Evolutionary conservation across 306 rosid genomes (phyloP), one percentile per base, ranked within the genome.

Genomic region (Sindora glabra): DNA sequence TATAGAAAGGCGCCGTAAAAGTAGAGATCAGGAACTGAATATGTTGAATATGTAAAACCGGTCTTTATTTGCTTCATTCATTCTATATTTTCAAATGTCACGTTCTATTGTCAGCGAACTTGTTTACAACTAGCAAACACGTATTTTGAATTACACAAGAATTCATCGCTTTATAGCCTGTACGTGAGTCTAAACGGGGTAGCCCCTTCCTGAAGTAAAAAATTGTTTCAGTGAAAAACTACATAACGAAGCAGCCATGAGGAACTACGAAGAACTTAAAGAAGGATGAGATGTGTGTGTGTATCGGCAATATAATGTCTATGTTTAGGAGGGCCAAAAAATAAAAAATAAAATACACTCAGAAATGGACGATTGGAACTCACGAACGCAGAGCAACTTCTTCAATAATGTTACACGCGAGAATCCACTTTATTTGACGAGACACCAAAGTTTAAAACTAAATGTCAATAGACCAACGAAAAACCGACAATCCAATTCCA

Each of bases 381-480:
- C 6, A 14, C 34, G 10, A 27, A 54, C 12, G 45, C 4, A 12
- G 22, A 59, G 47, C 26, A 36, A 8, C 2, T 13, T 9, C 13
- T 0, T 24, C 37, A 41, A 25, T 41, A 58, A 68, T 57, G n/a
- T 57, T 37, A 32, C 59, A 53, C 18, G 55, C 41, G 55, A 53
- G 59, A 44, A 27, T 34, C 18, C 24, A 51, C 13, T 57, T 72
- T 65, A 38, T 42, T 51, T 7, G 38, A 55, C 51, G n/a, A 39
- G 60, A 46, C 41, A 51, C 40, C 49, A 55, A 26, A 26, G 47
- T 61, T 70, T 27, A 27, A 27, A 27, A 3, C 64, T 22, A 19
- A 65, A 14, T 22, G 56, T 37, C 10, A 6, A 14, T 6, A 41
- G 38, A 46, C 48, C 76, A 29, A 56, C 38, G 71, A 54, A 38